Percentiles rank a stretch among this genome's conserved stretches.
phyloP scores from a whole-genome alignment of 345 rosid genomes.

The Lenwebbia sp. region DNA sequence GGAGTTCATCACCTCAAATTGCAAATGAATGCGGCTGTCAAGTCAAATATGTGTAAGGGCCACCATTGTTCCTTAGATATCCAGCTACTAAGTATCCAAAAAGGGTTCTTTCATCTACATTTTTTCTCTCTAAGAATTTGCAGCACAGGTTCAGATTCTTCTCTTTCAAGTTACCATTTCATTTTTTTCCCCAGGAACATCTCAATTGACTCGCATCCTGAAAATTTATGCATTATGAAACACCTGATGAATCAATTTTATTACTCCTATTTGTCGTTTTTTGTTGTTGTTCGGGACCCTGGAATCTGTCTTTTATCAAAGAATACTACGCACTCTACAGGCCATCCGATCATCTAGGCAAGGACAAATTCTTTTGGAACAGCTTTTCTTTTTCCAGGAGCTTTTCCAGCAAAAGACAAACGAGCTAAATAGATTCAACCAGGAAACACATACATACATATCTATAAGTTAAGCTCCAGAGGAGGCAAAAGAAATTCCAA shows the following conservation, averaged over 20 bases:
- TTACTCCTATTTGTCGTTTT: neutral
- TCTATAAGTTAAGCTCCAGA: neutral
- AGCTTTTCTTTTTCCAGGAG: neutral
- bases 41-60: neutral
- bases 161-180: neutral
- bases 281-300: neutral
- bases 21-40: neutral
- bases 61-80: neutral
- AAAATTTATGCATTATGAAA: neutral
- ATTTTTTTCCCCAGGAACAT: neutral
- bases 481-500: neutral
- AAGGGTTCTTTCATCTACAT: neutral
- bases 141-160: neutral
- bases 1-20: neutral
- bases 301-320: neutral
- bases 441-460: neutral
- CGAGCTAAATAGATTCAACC: neutral
- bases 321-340: neutral
- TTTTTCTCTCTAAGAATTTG: neutral
- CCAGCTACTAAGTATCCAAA: neutral
- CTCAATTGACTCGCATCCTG: neutral
- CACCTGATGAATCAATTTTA: neutral
- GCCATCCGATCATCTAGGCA: neutral
- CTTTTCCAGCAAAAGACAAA: neutral
- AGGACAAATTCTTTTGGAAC: neutral